phyloP scores from a whole-genome alignment of 2,329 filamentous ascomycete genomes.

The Magnaporthiopsis incrustans region DNA sequence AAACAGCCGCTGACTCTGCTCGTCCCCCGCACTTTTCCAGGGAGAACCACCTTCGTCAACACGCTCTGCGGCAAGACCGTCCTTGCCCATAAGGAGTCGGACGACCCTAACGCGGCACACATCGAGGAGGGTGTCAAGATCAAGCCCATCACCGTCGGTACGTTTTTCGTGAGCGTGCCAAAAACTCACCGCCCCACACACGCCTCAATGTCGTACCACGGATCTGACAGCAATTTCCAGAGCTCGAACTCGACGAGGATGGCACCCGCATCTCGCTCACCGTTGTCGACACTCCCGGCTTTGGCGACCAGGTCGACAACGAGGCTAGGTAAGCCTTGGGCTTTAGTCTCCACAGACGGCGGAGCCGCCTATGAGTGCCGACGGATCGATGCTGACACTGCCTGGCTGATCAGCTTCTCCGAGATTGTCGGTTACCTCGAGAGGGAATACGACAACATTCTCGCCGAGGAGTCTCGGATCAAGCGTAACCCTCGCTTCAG shows the following conservation, averaged over 20 bases:
- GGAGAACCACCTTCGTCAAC: constrained; percentile 98
- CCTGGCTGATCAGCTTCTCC: constrained; percentile 58
- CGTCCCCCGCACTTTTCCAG: constrained; percentile 33
- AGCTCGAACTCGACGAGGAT: constrained; percentile 94
- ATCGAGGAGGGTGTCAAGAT: constrained; percentile 97
- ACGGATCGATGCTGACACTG: not conserved
- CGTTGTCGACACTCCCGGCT: constrained; percentile 96
- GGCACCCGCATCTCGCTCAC: constrained; percentile 96
- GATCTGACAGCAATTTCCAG: constrained; percentile 34
- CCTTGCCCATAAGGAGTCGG: constrained; percentile 82
- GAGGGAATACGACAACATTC: constrained; percentile 98
- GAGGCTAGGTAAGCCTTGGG: constrained; percentile 70
- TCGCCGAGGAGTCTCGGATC: constrained; percentile 98
- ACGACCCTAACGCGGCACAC: constrained; percentile 82
- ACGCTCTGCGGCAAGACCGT: constrained; percentile 95
- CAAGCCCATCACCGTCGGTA: constrained; percentile 95
- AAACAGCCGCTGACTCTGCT: not conserved
- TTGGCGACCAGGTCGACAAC: constrained; percentile 98
- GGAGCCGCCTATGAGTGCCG: not conserved
- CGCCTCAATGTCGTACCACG: constrained; percentile 9
- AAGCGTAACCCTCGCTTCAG: constrained; percentile 99
- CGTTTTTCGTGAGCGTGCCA: constrained; percentile 30
- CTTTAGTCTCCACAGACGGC: no score
- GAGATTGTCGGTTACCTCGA: constrained; percentile 98
- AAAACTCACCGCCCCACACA: constrained; percentile 2